Evolutionary conservation across 2,329 filamentous ascomycete genomes (phyloP), one percentile per base, ranked within the genome.

Genomic region (Talaromyces sp.): DNA sequence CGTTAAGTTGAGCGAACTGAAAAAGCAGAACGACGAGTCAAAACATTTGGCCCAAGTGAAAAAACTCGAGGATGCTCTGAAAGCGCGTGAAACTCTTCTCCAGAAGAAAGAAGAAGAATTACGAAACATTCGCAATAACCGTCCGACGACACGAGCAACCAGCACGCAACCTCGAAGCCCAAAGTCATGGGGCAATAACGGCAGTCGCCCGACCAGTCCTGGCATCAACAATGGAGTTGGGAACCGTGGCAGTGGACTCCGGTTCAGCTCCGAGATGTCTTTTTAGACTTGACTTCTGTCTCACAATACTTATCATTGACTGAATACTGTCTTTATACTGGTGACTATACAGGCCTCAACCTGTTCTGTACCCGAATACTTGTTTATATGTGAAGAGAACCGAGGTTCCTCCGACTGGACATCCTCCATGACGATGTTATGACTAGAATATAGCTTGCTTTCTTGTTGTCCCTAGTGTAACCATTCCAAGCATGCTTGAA

Each of bases 51-150:
- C 73, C 13, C 75, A 78, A 35, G 73, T 81, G 43, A 67, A 69
- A 35, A 77, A 81, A 66, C 64, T 81, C 11, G 76, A 81, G 70
- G 61, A 73, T 3, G 72, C 71, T 1, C 68, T 80, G 16, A 71
- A 73, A 14, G 69, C 71, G 1, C 74, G 78, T 13, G 79, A 82
- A 33, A 73, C 76, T 19, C 65, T 81, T 14, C 68, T 82, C 11
- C 76, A 72, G 52, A 75, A 72, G 60, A 78, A 81, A 57, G 79
- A 82, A 61, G 80, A 82, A 16, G 80, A 82, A 65, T 70, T 81
- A 49, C 76, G 77, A 13, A 76, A 78, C 19, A 72, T 82, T 60
- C 79, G 77, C 66, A 81, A 78, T 64, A 80, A 80, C 60, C 76
- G 78, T 0, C 78, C 78, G 2, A 76, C 76, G 1, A 80, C 78